These are phyloP conservation scores for Amesomyces nigricolor DNA, from an alignment of 2,329 filamentous ascomycete species.

Conservation along the genomic window DNA sequence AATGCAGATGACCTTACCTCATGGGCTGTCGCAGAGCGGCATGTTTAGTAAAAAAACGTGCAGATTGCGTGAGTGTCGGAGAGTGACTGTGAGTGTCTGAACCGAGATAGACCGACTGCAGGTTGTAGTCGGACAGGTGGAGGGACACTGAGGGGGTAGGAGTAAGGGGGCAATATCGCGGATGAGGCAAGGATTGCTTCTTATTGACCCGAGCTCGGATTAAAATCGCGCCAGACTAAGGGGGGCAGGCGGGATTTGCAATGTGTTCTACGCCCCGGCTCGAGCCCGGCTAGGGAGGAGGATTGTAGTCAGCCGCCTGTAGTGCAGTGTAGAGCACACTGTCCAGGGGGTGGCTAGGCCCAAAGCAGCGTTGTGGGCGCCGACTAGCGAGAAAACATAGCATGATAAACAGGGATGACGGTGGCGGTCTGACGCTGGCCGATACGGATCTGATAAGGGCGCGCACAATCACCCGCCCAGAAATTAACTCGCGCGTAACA, in stretches of 20 bases:
- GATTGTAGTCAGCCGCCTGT: not conserved
- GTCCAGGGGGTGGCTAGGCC: constrained; percentile 9
- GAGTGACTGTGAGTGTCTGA: no score
- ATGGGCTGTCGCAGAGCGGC: not conserved
- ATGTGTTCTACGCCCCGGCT: constrained; percentile 3
- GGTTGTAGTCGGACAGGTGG: no score
- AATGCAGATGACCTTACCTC: no score
- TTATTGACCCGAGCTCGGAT: constrained; percentile 8
- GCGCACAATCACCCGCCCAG: not conserved
- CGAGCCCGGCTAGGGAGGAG: not conserved
- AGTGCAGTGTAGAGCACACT: constrained; percentile 2
- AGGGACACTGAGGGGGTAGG: no score
- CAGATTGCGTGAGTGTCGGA: no score
- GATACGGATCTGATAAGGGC: not conserved
- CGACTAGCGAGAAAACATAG: constrained; percentile 17
- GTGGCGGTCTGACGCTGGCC: constrained; percentile 18
- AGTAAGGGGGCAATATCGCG: no score
- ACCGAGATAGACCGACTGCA: no score
- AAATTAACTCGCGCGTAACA: no score
- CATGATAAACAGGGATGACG: constrained; percentile 17
- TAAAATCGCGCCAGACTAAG: constrained; percentile 8
- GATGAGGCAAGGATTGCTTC: constrained; percentile 5
- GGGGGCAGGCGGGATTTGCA: constrained; percentile 1
- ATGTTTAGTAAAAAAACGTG: no score
- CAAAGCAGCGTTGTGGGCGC: constrained; percentile 18